These are phyloP conservation scores for Petunia secreta DNA, from an alignment of 257 asterid genomes.

Conservation along the genomic window DNA sequence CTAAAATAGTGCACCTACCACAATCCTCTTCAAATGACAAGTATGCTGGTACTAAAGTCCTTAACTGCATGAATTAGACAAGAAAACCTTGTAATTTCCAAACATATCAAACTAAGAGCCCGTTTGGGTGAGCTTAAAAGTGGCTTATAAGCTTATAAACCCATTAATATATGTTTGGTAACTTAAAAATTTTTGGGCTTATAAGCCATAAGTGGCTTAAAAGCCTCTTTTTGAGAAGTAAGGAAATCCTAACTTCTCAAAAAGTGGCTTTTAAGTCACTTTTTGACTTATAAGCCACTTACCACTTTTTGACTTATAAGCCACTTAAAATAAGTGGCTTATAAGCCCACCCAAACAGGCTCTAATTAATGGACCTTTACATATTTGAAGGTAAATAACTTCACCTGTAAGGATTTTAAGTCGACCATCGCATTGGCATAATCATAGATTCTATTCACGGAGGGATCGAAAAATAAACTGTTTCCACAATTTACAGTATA, in stretches of 20 bases:
- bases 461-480: slow-evolving; percentile 93
- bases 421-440: slow-evolving; percentile 72
- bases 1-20: slow-evolving; percentile 53
- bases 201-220: too few species aligned
- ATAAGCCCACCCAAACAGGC: too few species aligned
- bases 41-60: slow-evolving; percentile 76
- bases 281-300: too few species aligned
- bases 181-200: too few species aligned
- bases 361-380: background rate
- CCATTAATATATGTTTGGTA: too few species aligned
- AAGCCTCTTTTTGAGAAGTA: too few species aligned
- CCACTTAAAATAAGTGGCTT: too few species aligned
- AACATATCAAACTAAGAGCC: slow-evolving; percentile 13
- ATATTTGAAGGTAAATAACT: slow-evolving; percentile 29
- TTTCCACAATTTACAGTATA: slow-evolving; percentile 39
- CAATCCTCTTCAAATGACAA: slow-evolving; percentile 80
- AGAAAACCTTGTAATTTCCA: slow-evolving; percentile 15
- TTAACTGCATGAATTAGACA: slow-evolving; percentile 58
- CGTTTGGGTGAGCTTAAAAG: too few species aligned
- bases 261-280: too few species aligned
- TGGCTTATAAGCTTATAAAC: too few species aligned
- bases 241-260: too few species aligned
- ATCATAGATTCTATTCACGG: slow-evolving; percentile 61
- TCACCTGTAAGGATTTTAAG: slow-evolving; percentile 71
- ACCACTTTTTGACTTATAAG: too few species aligned